These are phyloP conservation scores for Halophytophthora batemanensis DNA, from an alignment of 352 stramenopile genomes.

Conservation along the genomic window DNA sequence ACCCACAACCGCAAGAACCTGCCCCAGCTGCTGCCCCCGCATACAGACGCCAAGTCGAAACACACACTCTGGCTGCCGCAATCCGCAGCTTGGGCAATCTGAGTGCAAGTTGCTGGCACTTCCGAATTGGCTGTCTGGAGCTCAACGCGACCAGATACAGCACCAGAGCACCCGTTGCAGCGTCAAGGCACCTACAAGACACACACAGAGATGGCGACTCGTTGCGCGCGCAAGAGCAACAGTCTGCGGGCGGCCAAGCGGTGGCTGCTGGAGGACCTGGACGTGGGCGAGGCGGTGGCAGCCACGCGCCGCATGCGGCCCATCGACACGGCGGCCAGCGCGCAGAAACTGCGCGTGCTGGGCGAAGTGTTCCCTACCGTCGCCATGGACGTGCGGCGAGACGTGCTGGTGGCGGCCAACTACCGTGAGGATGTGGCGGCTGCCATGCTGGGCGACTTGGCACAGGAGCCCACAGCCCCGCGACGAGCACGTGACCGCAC, in stretches of 20 bases:
- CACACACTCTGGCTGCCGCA: not conserved
- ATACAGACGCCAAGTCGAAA: too few relatives aligned
- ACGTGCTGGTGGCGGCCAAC: conserved; percentile 62
- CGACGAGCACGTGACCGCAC: conserved; percentile 4
- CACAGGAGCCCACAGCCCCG: conserved; percentile 16
- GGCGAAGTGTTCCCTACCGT: conserved; percentile 60
- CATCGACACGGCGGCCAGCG: conserved; percentile 38
- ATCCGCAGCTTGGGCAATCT: too few relatives aligned
- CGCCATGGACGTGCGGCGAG: conserved; percentile 41
- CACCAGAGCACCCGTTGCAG: too few relatives aligned
- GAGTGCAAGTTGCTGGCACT: conserved; percentile 12
- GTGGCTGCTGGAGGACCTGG: conserved; percentile 32
- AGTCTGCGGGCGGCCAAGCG: conserved; percentile 24
- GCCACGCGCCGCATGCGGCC: conserved; percentile 16
- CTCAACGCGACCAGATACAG: too few relatives aligned
- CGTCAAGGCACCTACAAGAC: too few relatives aligned
- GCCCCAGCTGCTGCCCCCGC: too few relatives aligned
- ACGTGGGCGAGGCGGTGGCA: conserved; percentile 24
- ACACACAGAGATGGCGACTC: conserved; percentile 16
- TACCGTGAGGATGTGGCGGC: conserved; percentile 64
- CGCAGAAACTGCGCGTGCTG: conserved; percentile 42
- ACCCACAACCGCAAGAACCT: conserved; percentile 23
- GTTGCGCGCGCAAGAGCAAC: conserved; percentile 30
- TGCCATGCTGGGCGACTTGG: conserved; percentile 55
- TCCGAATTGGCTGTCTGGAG: conserved; percentile 10